Evolutionary conservation across 352 stramenopile species (phyloP).

Genomic region (Phytopythium oedochilum): DNA sequence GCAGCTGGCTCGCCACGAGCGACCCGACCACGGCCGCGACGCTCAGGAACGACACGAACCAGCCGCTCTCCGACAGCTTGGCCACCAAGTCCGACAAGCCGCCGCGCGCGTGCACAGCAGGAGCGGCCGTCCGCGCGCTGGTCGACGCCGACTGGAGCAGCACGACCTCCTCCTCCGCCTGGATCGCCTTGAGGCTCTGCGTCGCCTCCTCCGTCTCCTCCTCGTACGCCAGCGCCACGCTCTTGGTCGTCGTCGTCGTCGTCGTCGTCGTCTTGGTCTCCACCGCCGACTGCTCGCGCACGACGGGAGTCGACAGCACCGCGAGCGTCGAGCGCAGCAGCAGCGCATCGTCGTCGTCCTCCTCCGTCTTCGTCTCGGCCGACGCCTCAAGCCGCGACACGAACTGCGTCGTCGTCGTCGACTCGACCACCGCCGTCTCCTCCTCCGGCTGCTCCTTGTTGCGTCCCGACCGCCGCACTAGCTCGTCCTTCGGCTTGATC

Average conservation of each 20-base stretch:
- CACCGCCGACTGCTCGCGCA: conserved; percentile 15
- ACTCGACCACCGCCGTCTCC: conserved; percentile 11
- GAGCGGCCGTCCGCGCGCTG: not conserved
- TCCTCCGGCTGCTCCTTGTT: conserved; percentile 14
- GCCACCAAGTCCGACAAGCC: conserved; percentile 27
- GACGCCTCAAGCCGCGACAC: conserved; percentile 25
- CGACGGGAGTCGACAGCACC: conserved; percentile 24
- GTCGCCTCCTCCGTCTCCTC: conserved; percentile 27
- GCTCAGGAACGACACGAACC: conserved; percentile 62
- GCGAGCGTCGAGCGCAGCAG: conserved; percentile 45
- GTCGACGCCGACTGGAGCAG: conserved; percentile 9
- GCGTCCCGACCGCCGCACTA: not conserved
- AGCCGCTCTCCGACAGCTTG: conserved; percentile 54
- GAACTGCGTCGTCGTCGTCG: conserved; percentile 24
- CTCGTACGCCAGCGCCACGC: conserved; percentile 51
- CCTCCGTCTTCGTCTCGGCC: conserved; percentile 18
- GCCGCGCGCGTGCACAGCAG: conserved; percentile 4
- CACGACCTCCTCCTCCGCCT: conserved; percentile 18
- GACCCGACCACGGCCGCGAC: conserved; percentile 65
- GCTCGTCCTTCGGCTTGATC: conserved; percentile 12
- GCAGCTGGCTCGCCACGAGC: conserved; percentile 51
- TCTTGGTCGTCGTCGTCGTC: conserved; percentile 17
- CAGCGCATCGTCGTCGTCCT: conserved; percentile 43
- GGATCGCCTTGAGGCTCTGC: not conserved
- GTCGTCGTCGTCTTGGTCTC: conserved; percentile 10